These are phyloP conservation scores for Neoscytalidium dimidiatum DNA, from an alignment of 2,329 filamentous ascomycete species.

Conservation along the genomic window DNA sequence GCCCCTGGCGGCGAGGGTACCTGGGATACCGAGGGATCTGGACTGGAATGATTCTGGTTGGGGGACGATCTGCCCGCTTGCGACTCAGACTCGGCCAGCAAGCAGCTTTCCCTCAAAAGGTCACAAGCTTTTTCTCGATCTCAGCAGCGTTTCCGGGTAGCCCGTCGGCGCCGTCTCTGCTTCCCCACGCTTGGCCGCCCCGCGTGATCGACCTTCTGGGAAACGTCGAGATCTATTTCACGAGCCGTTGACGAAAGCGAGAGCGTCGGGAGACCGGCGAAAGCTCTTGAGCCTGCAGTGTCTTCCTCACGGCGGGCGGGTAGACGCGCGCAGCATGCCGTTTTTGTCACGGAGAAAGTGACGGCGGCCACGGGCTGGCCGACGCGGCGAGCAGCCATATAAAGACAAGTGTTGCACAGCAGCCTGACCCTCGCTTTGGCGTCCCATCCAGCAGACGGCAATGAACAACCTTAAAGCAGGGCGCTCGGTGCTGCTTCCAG, in stretches of 20 bases:
- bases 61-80: conserved; percentile 10
- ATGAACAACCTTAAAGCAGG: background rate
- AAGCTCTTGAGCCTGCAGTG: background rate
- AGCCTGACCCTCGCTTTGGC: background rate
- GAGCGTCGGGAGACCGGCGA: background rate
- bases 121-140: conserved; percentile 5
- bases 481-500: background rate
- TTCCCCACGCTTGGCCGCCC: background rate
- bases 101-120: background rate
- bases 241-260: background rate
- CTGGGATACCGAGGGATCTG: background rate
- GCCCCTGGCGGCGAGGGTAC: background rate
- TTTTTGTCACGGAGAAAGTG: background rate
- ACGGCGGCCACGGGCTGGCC: background rate
- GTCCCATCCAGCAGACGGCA: background rate
- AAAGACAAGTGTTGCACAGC: background rate
- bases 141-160: conserved; percentile 3
- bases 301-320: background rate
- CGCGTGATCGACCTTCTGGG: background rate
- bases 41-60: background rate
- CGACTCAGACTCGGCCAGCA: conserved; percentile 3
- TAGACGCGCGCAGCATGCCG: background rate
- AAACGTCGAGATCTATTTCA: background rate
- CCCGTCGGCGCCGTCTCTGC: background rate
- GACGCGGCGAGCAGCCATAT: background rate